Conservation (phyloP, 768 basidiomycete genomes). For the Mrakia frigida region DNA sequence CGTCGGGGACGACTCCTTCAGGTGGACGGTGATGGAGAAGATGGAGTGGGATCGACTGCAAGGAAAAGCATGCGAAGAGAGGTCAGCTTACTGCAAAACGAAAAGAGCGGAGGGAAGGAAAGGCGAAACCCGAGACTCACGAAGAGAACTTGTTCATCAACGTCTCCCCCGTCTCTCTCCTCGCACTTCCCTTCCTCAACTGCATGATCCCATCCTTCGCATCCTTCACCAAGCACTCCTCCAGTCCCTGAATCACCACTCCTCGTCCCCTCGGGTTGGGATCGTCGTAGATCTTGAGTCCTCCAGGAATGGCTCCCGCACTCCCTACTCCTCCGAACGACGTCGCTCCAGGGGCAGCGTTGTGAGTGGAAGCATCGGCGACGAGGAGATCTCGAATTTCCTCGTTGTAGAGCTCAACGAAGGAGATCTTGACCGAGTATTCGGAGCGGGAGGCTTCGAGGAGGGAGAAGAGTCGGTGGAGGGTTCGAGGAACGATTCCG, state of each 20-base stretch:
- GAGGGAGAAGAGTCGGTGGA: constrained; percentile 84
- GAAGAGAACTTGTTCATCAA: constrained; percentile 95
- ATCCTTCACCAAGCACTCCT: constrained; percentile 78
- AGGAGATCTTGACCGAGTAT: constrained; percentile 89
- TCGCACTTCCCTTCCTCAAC: constrained; percentile 79
- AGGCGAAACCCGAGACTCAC: constrained; percentile 28
- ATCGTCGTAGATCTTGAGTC: constrained; percentile 91
- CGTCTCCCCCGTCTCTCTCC: constrained; percentile 88
- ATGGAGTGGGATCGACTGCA: constrained; percentile 88
- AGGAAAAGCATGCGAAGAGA: no score
- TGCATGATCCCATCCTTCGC: constrained; percentile 75
- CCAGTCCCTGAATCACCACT: constrained; percentile 88
- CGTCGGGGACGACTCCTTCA: constrained; percentile 59
- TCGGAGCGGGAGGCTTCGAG: constrained; percentile 65
- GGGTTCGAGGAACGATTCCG: constrained; percentile 90
- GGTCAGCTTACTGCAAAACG: not conserved
- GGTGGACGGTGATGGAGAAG: constrained; percentile 91
- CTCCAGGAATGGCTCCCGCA: constrained; percentile 36
- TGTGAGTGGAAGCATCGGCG: constrained; percentile 60
- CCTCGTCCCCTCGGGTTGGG: constrained; percentile 65
- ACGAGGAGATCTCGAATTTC: constrained; percentile 90
- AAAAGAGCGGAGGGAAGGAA: not conserved
- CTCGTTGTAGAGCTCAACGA: constrained; percentile 95
- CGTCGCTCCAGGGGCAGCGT: not conserved
- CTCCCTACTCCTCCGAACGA: constrained; percentile 5